Percentiles rank a stretch among this genome's conserved stretches.
Conservation (phyloP, 805 yeast genomes). For the Hagleromyces aurorensis region DNA sequence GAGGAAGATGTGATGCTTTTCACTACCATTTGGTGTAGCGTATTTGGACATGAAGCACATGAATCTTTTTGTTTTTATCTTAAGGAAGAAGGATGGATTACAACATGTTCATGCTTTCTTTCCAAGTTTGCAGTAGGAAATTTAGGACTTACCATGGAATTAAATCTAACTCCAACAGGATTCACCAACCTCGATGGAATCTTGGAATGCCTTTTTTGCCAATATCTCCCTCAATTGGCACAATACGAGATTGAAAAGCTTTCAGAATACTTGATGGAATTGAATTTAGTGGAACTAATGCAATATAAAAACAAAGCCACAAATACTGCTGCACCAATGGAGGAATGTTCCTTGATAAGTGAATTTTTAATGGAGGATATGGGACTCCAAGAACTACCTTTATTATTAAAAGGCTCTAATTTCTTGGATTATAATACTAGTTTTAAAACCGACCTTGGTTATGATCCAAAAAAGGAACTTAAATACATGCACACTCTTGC, state of each 20-base stretch:
- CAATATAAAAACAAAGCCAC: constrained; percentile 38
- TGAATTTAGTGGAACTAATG: constrained; percentile 39
- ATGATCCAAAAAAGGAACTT: constrained; percentile 29
- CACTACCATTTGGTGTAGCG: constrained; percentile 42
- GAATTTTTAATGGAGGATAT: constrained; percentile 37
- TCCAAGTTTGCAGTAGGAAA: constrained; percentile 33
- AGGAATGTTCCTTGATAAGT: constrained; percentile 38
- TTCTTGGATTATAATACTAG: constrained; percentile 20
- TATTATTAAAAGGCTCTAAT: constrained; percentile 38
- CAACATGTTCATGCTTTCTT: constrained; percentile 36
- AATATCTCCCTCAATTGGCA: constrained; percentile 13
- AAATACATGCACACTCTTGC: constrained; percentile 41
- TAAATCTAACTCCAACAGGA: constrained; percentile 43
- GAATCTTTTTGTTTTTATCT: constrained; percentile 42
- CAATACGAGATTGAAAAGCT: constrained; percentile 20
- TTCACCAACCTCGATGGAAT: constrained; percentile 31
- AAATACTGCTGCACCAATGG: constrained; percentile 35
- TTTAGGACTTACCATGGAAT: constrained; percentile 41
- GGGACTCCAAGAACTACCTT: constrained; percentile 25
- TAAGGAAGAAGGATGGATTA: constrained; percentile 30
- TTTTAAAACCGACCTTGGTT: constrained; percentile 8
- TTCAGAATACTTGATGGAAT: constrained; percentile 40
- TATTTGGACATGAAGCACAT: constrained; percentile 55
- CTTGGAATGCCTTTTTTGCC: constrained; percentile 29
- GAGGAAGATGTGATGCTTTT: constrained; percentile 26